phyloP scores from a whole-genome alignment of 441 rosid species.

The Manihot esculenta region DNA sequence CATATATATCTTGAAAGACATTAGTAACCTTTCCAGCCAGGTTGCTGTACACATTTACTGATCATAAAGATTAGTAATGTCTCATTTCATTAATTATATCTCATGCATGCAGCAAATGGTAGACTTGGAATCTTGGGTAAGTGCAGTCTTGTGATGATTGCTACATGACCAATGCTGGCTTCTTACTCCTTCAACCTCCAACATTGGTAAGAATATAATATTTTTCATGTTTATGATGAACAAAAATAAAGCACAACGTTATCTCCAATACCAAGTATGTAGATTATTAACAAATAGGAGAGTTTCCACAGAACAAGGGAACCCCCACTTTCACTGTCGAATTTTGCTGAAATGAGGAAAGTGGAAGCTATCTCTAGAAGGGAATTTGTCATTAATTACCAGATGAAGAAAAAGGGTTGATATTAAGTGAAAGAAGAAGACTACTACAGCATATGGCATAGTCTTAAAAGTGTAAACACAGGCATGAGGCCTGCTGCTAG shows the following conservation, averaged over 20 bases:
- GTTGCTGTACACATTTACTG: neutral
- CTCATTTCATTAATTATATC: neutral
- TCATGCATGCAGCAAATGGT: neutral
- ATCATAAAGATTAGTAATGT: no score
- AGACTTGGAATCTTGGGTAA: slow-evolving; percentile 8
- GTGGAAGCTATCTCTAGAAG: slow-evolving; percentile 9
- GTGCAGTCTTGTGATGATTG: slow-evolving; percentile 13
- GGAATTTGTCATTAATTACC: neutral
- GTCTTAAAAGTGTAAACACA: neutral
- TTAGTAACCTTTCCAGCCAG: neutral
- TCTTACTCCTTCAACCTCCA: neutral
- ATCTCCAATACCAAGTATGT: slow-evolving; percentile 7
- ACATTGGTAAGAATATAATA: neutral
- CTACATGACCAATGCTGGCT: neutral
- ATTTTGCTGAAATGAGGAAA: slow-evolving; percentile 24
- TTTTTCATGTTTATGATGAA: neutral
- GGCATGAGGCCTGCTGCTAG: slow-evolving; percentile 1
- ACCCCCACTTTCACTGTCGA: neutral
- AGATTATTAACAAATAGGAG: slow-evolving; percentile 9
- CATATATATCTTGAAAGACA: neutral
- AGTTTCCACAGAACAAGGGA: slow-evolving; percentile 24
- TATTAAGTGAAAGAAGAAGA: neutral
- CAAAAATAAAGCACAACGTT: neutral
- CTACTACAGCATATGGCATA: neutral
- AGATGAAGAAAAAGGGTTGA: neutral